Conservation (phyloP, 495 filamentous ascomycete species). For the Penicilliopsis zonata region DNA sequence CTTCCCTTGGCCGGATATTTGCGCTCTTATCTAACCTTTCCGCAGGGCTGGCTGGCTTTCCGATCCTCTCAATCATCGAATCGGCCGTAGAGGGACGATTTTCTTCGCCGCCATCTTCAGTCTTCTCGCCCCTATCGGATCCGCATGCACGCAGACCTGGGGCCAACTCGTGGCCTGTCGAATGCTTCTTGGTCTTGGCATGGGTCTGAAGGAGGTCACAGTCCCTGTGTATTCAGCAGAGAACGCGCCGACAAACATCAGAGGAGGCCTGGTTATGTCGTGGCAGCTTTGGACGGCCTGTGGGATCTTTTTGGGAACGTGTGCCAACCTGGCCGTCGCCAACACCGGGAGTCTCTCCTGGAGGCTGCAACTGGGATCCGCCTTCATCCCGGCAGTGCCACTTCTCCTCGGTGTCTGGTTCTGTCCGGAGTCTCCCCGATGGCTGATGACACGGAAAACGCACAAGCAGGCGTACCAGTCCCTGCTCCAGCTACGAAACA, state of each 20-base stretch:
- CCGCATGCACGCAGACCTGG: slow-evolving; percentile 54
- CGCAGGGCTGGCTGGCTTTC: slow-evolving; percentile 54
- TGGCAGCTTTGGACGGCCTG: slow-evolving; percentile 87
- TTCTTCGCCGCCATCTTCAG: slow-evolving; percentile 55
- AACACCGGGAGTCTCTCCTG: slow-evolving; percentile 46
- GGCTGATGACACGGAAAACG: slow-evolving; percentile 49
- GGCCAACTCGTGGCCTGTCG: slow-evolving; percentile 48
- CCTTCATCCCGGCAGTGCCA: slow-evolving; percentile 65
- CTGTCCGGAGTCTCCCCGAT: slow-evolving; percentile 45
- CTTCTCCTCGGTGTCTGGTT: slow-evolving; percentile 53
- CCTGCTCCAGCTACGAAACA: slow-evolving; percentile 48
- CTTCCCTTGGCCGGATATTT: not conserved
- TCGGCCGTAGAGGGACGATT: slow-evolving; percentile 59
- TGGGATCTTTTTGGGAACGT: slow-evolving; percentile 62
- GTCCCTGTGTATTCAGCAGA: slow-evolving; percentile 72
- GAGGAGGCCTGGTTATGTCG: slow-evolving; percentile 72
- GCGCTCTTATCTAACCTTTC: not conserved
- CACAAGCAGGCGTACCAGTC: slow-evolving; percentile 52
- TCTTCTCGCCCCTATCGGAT: slow-evolving; percentile 48
- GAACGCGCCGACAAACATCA: slow-evolving; percentile 58
- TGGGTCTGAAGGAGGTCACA: slow-evolving; percentile 45
- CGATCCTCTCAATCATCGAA: slow-evolving; percentile 53
- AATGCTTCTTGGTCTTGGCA: slow-evolving; percentile 58
- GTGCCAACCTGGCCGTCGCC: slow-evolving; percentile 57
- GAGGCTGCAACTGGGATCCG: slow-evolving; percentile 69